phyloP scores from a whole-genome alignment of 306 rosid genomes.

The Calophaca sinica region DNA sequence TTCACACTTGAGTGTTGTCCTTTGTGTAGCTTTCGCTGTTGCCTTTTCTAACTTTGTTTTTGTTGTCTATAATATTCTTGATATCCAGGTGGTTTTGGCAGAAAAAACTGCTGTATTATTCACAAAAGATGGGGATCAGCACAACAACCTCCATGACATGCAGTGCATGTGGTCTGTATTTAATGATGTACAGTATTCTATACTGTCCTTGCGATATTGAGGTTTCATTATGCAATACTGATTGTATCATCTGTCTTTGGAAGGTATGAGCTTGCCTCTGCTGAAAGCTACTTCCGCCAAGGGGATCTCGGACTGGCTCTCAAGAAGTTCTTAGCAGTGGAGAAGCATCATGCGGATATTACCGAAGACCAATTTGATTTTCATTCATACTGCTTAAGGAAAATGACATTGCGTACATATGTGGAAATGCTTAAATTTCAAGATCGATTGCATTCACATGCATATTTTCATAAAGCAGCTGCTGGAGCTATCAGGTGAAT shows the following conservation, averaged over 20 bases:
- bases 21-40: constrained; percentile 31
- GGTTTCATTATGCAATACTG: constrained; percentile 43
- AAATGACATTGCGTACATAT: constrained; percentile 95
- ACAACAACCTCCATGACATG: constrained; percentile 99
- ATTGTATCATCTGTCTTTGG: constrained; percentile 34
- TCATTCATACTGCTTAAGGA: constrained; percentile 98
- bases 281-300: constrained; percentile 96
- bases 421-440: constrained; percentile 98
- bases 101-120: constrained; percentile 97
- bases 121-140: constrained; percentile 99
- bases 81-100: constrained; percentile 82
- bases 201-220: constrained; percentile 25
- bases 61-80: constrained; percentile 20
- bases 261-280: constrained; percentile 99
- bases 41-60: constrained; percentile 34
- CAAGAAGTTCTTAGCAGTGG: constrained; percentile 92
- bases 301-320: constrained; percentile 92
- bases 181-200: constrained; percentile 39
- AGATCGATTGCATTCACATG: constrained; percentile 92
- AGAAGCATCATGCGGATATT: constrained; percentile 97
- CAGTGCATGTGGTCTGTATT: constrained; percentile 99
- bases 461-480: constrained; percentile 95
- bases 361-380: constrained; percentile 99
- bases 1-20: constrained; percentile 1
- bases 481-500: constrained; percentile 92